Conservation (phyloP, 441 rosid species). For the Erodium trifolium region DNA sequence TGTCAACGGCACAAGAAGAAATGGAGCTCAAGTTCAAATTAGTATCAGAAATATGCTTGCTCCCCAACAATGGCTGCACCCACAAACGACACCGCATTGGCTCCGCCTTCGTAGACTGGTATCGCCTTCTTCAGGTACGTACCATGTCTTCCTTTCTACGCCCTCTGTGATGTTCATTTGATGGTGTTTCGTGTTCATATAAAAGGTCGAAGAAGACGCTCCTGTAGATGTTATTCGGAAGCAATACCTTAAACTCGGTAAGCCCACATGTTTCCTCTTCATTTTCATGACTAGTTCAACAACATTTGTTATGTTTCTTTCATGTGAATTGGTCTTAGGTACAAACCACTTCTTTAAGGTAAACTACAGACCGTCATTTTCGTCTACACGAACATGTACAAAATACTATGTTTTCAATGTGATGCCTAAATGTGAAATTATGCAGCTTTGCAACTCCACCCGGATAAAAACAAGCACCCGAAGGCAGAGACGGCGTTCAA, state of each 20-base stretch:
- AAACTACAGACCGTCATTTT: no score
- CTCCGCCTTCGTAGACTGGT: slow-evolving; percentile 91
- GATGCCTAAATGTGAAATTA: not conserved
- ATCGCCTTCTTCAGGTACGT: slow-evolving; percentile 74
- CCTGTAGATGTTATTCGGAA: slow-evolving; percentile 45
- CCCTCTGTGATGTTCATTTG: not conserved
- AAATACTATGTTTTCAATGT: no score
- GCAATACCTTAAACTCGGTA: slow-evolving; percentile 72
- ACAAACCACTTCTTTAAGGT: no score
- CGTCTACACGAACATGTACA: no score
- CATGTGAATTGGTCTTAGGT: not conserved
- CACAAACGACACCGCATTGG: slow-evolving; percentile 27
- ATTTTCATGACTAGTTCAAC: not conserved
- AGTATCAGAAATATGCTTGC: slow-evolving; percentile 53
- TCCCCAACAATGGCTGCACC: slow-evolving; percentile 42
- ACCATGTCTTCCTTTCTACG: no score
- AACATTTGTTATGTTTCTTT: not conserved
- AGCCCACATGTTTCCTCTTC: no score
- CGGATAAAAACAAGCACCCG: slow-evolving; percentile 84
- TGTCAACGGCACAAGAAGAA: slow-evolving; percentile 14
- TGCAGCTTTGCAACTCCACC: slow-evolving; percentile 88
- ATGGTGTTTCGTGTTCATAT: not conserved
- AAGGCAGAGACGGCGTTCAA: slow-evolving; percentile 83
- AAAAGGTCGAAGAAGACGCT: slow-evolving; percentile 67
- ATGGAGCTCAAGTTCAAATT: slow-evolving; percentile 44